Conservation (phyloP, 331 rosid genomes). For the Arachis monticola region DNA sequence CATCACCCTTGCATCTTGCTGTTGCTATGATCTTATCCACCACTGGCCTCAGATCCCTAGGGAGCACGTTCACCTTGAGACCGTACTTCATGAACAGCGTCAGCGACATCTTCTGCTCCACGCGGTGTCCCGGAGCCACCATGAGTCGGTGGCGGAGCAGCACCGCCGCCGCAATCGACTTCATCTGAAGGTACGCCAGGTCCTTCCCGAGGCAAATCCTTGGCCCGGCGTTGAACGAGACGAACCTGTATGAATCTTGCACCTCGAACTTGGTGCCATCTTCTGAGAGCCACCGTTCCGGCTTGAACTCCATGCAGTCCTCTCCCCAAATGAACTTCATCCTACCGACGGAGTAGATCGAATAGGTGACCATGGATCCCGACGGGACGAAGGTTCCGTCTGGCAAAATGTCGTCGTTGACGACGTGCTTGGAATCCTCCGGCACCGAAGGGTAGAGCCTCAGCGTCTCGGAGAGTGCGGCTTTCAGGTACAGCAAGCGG, state of each 20-base stretch:
- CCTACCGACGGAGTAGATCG: conserved; percentile 70
- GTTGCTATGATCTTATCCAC: conserved; percentile 39
- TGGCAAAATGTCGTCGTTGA: conserved; percentile 67
- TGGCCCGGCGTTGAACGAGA: conserved; percentile 81
- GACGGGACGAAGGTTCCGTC: conserved; percentile 70
- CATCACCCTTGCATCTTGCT: not conserved
- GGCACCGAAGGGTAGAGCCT: conserved; percentile 88
- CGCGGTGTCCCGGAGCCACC: conserved; percentile 61
- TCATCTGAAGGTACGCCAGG: conserved; percentile 86
- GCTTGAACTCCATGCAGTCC: conserved; percentile 77
- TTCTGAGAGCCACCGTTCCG: conserved; percentile 71
- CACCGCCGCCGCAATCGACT: conserved; percentile 75
- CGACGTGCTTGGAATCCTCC: conserved; percentile 70
- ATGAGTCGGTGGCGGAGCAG: conserved; percentile 65
- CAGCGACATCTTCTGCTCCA: conserved; percentile 91
- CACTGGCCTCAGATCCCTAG: conserved; percentile 59
- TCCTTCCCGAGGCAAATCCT: conserved; percentile 85
- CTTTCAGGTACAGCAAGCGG: conserved; percentile 67
- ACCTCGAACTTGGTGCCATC: conserved; percentile 55
- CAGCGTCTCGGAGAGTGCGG: conserved; percentile 74
- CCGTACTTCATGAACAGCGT: conserved; percentile 93
- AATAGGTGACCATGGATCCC: conserved; percentile 63
- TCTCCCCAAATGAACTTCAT: conserved; percentile 89
- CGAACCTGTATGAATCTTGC: conserved; percentile 66
- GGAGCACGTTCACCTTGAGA: conserved; percentile 59